A percentile compares a stretch with the other conserved stretches of the same genome.
These are phyloP conservation scores for Pinus tabuliformis DNA, from an alignment of 75 land plant species.

Conservation along the genomic window DNA sequence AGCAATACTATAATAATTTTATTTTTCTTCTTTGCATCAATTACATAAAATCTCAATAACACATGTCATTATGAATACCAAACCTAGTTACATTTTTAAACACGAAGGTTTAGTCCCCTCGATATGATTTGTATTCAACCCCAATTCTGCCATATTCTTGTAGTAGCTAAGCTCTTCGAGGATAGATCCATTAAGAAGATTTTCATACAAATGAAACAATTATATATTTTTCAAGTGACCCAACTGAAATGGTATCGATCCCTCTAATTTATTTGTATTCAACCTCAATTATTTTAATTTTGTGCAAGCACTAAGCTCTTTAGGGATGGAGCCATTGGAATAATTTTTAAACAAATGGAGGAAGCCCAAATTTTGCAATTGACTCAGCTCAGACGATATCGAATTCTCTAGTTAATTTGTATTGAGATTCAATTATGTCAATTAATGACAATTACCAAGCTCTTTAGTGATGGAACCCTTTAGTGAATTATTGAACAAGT, in stretches of 20 bases:
- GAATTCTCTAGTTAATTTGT: conserved; percentile 42
- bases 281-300: too few relatives aligned
- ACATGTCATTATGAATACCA: too few relatives aligned
- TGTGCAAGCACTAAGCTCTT: too few relatives aligned
- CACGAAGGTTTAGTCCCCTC: too few relatives aligned
- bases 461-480: conserved; percentile 57
- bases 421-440: conserved; percentile 31
- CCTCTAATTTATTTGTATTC: too few relatives aligned
- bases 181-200: conserved; percentile 46
- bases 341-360: conserved; percentile 22
- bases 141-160: conserved; percentile 13
- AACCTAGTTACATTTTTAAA: too few relatives aligned
- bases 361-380: conserved; percentile 14
- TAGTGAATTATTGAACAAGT: conserved; percentile 44
- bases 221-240: conserved; percentile 17
- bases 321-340: too few relatives aligned
- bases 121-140: too few relatives aligned
- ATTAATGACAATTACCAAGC: conserved; percentile 39
- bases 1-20: too few relatives aligned
- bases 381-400: conserved; percentile 50
- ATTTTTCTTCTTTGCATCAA: too few relatives aligned
- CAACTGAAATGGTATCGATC: conserved; percentile 19
- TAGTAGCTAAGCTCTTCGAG: conserved; percentile 55
- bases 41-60: too few relatives aligned
- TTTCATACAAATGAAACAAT: background rate